A percentile compares a stretch with the other conserved stretches of the same genome.
Evolutionary conservation across 495 filamentous ascomycete species (phyloP).

Genomic region (Chaetomium fimeti): DNA sequence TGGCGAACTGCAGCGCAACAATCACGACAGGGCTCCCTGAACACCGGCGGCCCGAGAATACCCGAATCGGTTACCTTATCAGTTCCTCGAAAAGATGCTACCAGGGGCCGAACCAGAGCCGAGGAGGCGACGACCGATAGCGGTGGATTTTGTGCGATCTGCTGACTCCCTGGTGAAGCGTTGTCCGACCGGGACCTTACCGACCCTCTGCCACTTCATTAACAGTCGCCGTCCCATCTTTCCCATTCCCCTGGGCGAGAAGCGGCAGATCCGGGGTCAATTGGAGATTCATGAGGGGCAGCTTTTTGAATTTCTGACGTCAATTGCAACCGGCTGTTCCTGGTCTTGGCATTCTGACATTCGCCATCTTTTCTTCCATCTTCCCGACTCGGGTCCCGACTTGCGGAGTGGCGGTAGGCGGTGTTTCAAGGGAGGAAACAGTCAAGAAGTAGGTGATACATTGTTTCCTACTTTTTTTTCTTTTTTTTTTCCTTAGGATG

Average conservation of each 20-base stretch:
- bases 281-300: neutral
- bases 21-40: neutral
- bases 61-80: slow-evolving; percentile 27
- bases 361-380: neutral
- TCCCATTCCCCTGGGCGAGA: neutral
- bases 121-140: slow-evolving; percentile 22
- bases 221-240: neutral
- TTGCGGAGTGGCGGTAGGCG: slow-evolving; percentile 11
- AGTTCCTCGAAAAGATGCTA: neutral
- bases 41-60: slow-evolving; percentile 32
- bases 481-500: neutral
- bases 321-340: slow-evolving; percentile 11
- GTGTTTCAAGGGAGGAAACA: slow-evolving; percentile 1
- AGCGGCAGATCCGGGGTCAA: slow-evolving; percentile 11
- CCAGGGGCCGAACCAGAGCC: neutral
- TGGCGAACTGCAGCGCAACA: neutral
- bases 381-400: neutral
- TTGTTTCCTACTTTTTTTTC: neutral
- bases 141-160: slow-evolving; percentile 18
- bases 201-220: neutral
- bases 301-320: slow-evolving; percentile 9
- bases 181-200: neutral
- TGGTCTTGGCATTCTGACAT: slow-evolving; percentile 14
- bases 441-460: neutral
- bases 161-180: neutral